Evolutionary conservation across 2,329 filamentous ascomycete genomes (phyloP).

Genomic region (Hortaea sp.): DNA sequence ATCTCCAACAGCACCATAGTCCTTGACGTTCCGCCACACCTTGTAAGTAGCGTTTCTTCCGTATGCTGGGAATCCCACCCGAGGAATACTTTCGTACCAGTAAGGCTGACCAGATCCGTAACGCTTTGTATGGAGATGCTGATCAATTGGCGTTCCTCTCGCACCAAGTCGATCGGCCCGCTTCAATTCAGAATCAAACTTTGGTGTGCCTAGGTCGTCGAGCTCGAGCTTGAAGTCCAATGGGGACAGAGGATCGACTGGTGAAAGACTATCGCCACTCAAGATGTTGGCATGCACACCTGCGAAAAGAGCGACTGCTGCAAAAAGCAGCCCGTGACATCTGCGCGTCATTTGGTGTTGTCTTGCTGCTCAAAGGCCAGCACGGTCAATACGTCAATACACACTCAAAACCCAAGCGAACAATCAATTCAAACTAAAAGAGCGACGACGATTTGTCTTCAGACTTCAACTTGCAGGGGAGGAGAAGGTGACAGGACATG

Average conservation of each 20-base stretch:
- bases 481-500: too few species aligned
- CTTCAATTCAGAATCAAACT: conserved; percentile 2
- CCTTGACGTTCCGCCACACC: conserved; percentile 39
- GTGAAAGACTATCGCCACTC: too few species aligned
- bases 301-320: too few species aligned
- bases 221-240: conserved; percentile 10
- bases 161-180: conserved; percentile 1
- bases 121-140: conserved; percentile 17
- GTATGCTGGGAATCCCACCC: conserved; percentile 32
- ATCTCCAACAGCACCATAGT: conserved; percentile 42
- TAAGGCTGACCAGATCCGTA: conserved; percentile 24
- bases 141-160: conserved; percentile 4
- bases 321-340: too few species aligned
- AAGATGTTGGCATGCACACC: too few species aligned
- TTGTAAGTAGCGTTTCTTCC: conserved; percentile 30
- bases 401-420: too few species aligned
- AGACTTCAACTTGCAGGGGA: too few species aligned
- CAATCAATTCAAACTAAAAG: too few species aligned
- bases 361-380: too few species aligned
- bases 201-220: conserved; percentile 2
- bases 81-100: conserved; percentile 33
- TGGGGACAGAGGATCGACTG: conserved; percentile 5
- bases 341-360: too few species aligned
- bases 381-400: too few species aligned
- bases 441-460: too few species aligned